phyloP scores from a whole-genome alignment of 1,139 yeast species.

The Hyphopichia buzzinii region DNA sequence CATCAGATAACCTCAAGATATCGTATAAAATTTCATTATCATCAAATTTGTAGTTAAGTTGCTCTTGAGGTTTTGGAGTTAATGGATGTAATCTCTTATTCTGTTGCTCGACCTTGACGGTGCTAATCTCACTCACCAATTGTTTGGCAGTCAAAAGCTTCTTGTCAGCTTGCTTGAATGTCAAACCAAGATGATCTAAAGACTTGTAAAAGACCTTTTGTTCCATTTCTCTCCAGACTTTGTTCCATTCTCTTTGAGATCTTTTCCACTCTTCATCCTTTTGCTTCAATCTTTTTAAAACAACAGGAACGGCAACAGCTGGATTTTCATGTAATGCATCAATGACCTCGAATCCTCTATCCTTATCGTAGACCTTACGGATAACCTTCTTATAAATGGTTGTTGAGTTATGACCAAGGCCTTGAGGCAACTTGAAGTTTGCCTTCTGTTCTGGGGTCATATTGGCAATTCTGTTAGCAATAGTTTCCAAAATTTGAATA shows the following conservation, averaged over 20 bases:
- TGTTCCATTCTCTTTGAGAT: slow-evolving; percentile 98
- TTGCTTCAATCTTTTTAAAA: slow-evolving; percentile 86
- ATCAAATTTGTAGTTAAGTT: slow-evolving; percentile 63
- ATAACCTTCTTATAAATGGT: slow-evolving; percentile 93
- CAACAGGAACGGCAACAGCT: slow-evolving; percentile 91
- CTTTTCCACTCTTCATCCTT: slow-evolving; percentile 99
- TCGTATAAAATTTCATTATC: slow-evolving; percentile 75
- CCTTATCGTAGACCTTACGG: slow-evolving; percentile 89
- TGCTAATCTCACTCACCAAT: slow-evolving; percentile 84
- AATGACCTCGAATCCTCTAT: slow-evolving; percentile 92
- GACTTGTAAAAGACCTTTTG: slow-evolving; percentile 93
- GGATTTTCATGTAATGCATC: slow-evolving; percentile 96
- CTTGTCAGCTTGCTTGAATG: slow-evolving; percentile 95
- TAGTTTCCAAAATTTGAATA: slow-evolving; percentile 91
- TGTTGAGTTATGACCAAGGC: slow-evolving; percentile 85
- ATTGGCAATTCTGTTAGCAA: slow-evolving; percentile 89
- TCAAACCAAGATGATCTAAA: slow-evolving; percentile 89
- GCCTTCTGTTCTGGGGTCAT: slow-evolving; percentile 92
- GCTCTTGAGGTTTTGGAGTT: slow-evolving; percentile 83
- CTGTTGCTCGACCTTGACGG: slow-evolving; percentile 86
- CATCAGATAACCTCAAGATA: slow-evolving; percentile 63
- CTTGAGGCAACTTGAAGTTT: slow-evolving; percentile 83
- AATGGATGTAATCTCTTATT: slow-evolving; percentile 77
- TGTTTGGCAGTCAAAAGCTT: slow-evolving; percentile 88
- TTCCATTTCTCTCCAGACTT: slow-evolving; percentile 98